Percentiles rank a stretch among this genome's conserved stretches.
phyloP scores from a whole-genome alignment of 2,329 filamentous ascomycete genomes.

The Verticillium longisporum region DNA sequence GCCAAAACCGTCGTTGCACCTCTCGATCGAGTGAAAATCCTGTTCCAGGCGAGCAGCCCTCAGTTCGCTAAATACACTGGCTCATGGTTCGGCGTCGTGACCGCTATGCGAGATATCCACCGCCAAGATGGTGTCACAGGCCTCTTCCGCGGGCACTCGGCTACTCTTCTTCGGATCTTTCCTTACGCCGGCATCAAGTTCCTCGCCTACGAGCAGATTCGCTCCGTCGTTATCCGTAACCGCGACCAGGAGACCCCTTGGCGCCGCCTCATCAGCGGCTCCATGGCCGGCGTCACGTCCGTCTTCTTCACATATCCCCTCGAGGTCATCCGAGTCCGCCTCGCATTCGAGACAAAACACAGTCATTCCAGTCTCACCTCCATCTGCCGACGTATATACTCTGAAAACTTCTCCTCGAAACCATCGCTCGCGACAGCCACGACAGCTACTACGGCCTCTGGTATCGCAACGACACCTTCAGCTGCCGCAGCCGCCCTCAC shows the following conservation, averaged over 20 bases:
- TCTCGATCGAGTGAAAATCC: slow-evolving; percentile 95
- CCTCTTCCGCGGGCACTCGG: slow-evolving; percentile 89
- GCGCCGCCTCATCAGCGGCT: slow-evolving; percentile 67
- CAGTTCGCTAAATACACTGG: slow-evolving; percentile 90
- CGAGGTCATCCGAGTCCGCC: slow-evolving; percentile 83
- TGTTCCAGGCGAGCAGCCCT: slow-evolving; percentile 93
- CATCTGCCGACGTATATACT: slow-evolving; percentile 83
- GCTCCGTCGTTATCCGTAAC: slow-evolving; percentile 65
- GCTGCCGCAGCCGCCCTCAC: slow-evolving; percentile 32
- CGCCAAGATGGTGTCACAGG: slow-evolving; percentile 64
- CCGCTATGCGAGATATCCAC: slow-evolving; percentile 80
- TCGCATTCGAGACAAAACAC: slow-evolving; percentile 90
- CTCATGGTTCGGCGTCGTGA: slow-evolving; percentile 77
- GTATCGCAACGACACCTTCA: slow-evolving; percentile 31
- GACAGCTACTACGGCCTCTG: slow-evolving; percentile 30
- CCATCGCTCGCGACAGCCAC: slow-evolving; percentile 28
- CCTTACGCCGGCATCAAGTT: slow-evolving; percentile 98
- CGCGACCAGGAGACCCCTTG: slow-evolving; percentile 72
- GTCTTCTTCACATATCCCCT: slow-evolving; percentile 96
- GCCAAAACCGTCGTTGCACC: slow-evolving; percentile 94
- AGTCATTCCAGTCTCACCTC: slow-evolving; percentile 62
- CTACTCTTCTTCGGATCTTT: slow-evolving; percentile 88
- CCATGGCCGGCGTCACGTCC: slow-evolving; percentile 75
- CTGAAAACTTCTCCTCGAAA: slow-evolving; percentile 53
- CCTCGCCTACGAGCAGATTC: slow-evolving; percentile 93